phyloP scores from a whole-genome alignment of 2,329 filamentous ascomycete genomes.

The Nothophaeocryptopus gaeumannii region DNA sequence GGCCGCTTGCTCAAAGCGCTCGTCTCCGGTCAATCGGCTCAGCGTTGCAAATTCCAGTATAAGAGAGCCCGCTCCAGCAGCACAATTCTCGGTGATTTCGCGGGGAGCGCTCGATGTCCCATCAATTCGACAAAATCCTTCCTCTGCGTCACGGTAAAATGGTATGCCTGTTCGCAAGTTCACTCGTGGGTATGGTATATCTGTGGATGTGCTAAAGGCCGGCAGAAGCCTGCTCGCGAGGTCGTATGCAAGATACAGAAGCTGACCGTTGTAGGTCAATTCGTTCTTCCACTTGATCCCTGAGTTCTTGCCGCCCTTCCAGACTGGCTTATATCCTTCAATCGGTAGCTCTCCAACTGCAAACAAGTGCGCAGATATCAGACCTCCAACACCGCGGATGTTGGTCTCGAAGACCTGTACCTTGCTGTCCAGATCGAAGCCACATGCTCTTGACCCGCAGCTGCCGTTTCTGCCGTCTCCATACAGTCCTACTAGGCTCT shows the following conservation, averaged over 20 bases:
- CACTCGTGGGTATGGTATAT: conserved; percentile 90
- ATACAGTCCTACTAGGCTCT: conserved; percentile 74
- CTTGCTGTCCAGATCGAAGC: conserved; percentile 95
- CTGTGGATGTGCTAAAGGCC: conserved; percentile 86
- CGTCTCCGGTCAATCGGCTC: conserved; percentile 81
- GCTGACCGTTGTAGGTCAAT: conserved; percentile 82
- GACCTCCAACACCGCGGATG: conserved; percentile 84
- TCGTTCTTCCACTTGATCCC: conserved; percentile 50
- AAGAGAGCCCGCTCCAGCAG: conserved; percentile 90
- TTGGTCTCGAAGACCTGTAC: conserved; percentile 98
- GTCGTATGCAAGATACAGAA: conserved; percentile 84
- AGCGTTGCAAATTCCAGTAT: conserved; percentile 91
- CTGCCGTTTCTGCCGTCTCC: conserved; percentile 77
- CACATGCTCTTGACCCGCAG: conserved; percentile 68
- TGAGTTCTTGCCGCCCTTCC: conserved; percentile 33
- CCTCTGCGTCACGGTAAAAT: conserved; percentile 66
- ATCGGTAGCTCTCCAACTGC: conserved; percentile 89
- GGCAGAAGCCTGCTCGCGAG: conserved; percentile 80
- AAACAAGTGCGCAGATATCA: conserved; percentile 91
- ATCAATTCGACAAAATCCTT: conserved; percentile 44
- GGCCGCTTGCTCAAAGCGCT: conserved; percentile 81
- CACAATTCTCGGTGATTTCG: conserved; percentile 94
- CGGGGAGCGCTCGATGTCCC: conserved; percentile 45
- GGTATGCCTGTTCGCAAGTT: conserved; percentile 88
- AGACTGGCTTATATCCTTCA: conserved; percentile 63